Evolutionary conservation across 345 rosid genomes (phyloP).

Genomic region (Salix arbutifolia): DNA sequence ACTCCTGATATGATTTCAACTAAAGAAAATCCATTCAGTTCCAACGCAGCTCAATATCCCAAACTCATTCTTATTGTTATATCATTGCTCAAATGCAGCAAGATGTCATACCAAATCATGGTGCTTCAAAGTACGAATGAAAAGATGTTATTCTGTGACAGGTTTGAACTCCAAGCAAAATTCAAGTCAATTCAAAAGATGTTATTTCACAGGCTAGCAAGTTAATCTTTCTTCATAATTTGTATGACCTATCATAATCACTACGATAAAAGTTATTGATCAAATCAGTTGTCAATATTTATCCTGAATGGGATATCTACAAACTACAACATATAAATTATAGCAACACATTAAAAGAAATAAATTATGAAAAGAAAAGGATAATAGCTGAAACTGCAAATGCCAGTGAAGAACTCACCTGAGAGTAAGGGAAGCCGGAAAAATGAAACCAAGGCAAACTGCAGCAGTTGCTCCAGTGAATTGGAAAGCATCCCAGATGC

Average conservation of each 20-base stretch:
- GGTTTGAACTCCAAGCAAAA: neutral
- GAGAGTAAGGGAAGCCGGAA: slow-evolving; percentile 79
- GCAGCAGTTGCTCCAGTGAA: slow-evolving; percentile 95
- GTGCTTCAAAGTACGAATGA: neutral
- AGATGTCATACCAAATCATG: neutral
- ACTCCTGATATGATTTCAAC: neutral
- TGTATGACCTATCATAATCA: neutral
- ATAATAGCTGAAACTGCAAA: neutral
- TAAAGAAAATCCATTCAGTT: too few relatives aligned
- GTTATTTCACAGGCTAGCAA: neutral
- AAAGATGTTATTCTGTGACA: neutral
- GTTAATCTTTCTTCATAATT: neutral
- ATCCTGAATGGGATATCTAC: neutral
- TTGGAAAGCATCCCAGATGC: slow-evolving; percentile 98
- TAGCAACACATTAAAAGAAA: neutral
- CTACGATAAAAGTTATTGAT: neutral
- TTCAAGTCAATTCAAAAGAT: neutral
- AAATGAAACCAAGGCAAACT: slow-evolving; percentile 89
- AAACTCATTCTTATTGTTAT: neutral
- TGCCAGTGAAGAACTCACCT: slow-evolving; percentile 41
- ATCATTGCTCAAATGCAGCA: neutral
- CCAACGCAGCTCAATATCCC: neutral
- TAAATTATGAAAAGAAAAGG: neutral
- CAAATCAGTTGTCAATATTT: neutral
- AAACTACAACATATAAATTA: neutral